Conservation (phyloP, 768 basidiomycete species). For the Tricholoma terreum region DNA sequence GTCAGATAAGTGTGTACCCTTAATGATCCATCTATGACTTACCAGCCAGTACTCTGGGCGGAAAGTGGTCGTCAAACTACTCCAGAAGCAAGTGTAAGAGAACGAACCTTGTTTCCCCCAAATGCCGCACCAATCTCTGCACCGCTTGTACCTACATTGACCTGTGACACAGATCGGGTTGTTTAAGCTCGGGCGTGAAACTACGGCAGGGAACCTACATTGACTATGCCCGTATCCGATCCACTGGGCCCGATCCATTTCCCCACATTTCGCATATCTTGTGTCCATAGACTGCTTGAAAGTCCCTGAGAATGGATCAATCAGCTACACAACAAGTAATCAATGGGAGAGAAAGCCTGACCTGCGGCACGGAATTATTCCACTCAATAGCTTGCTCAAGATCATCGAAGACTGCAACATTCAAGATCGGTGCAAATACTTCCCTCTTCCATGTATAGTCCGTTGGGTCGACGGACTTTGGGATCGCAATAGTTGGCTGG, state of each 20-base stretch:
- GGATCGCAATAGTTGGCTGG: conserved; percentile 79
- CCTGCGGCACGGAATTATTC: conserved; percentile 89
- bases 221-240: conserved; percentile 89
- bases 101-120: conserved; percentile 85
- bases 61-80: conserved; percentile 14
- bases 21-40: conserved; percentile 26
- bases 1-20: neutral
- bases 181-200: conserved; percentile 6
- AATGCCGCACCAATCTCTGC: conserved; percentile 78
- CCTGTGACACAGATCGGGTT: conserved; percentile 28
- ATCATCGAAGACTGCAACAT: conserved; percentile 82
- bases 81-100: conserved; percentile 13
- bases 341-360: conserved; percentile 22
- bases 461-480: conserved; percentile 49
- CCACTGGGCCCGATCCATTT: conserved; percentile 91
- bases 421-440: conserved; percentile 87
- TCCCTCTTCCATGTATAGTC: conserved; percentile 73
- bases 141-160: conserved; percentile 59
- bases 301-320: conserved; percentile 52
- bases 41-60: conserved; percentile 79
- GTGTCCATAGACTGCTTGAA: conserved; percentile 89
- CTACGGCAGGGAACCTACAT: conserved; percentile 48
- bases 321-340: conserved; percentile 11
- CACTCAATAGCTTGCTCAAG: conserved; percentile 83
- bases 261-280: conserved; percentile 77